Base-by-base conservation (phyloP, 2,329 filamentous ascomycete genomes). In the Scytalidium lignicola region DNA sequence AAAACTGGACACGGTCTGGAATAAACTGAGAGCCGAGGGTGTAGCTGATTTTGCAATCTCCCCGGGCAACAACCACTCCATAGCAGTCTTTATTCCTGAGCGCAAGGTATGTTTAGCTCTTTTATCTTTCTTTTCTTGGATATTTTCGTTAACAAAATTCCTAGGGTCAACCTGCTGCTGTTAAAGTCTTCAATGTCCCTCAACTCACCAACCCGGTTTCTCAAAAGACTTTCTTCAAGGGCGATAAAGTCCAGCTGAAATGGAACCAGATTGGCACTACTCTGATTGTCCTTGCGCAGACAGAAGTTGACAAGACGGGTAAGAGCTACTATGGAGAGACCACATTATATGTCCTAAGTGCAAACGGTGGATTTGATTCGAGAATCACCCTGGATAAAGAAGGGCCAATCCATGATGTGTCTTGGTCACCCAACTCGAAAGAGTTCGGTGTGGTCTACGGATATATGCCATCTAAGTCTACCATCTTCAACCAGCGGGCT, bases 281-380 rank as follows among this genome's bases (percentile, higher is more conserved):
- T 66, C 71, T 97, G 65, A 87, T 99, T 63, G 92, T 97, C 58
- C 81, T 99, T 62, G 92, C 93, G 49, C 91, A 97, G 74, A 99
- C 93, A 26, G 93, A 99, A 55, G 93, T 97, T 47, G 93, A 99
- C 72, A 95, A 93, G 74, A 90, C 90, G 51, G 95, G 95, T 71
- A 97, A 97, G 82, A 96, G 90, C 72, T 99, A 99, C 74, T 99
- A 99, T 62, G 93, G 93, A 65, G 93, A 99, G 74, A 97, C 93
- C 9, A 97, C 89, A 56, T 83, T 99, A 65, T 97, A 97, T 72
- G 80, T 99, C 59, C 80, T 99, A 55, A 96, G 89, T 69, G 87
- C 90, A 55, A 95, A 87, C 63, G 92, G 91, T 55, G 83, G 85
- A 43, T 95, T 97, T 63, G 93, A 99, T 69, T 93, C 92, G 51